Evolutionary conservation across 805 yeast species (phyloP).

Genomic region (Zygoascus ofunaensis): DNA sequence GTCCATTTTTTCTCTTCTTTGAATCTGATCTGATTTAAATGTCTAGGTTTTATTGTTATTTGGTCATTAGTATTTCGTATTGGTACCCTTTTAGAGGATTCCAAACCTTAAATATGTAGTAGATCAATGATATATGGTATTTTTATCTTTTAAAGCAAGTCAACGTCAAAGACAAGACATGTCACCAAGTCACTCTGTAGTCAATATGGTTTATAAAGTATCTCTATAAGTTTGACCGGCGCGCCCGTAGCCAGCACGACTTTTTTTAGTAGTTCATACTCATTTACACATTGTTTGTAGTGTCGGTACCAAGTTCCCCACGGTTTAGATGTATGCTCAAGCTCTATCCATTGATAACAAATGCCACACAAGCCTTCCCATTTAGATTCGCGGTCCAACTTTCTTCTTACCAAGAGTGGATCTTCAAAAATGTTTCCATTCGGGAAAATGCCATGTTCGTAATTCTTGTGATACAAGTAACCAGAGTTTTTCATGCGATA

Average conservation of each 20-base stretch:
- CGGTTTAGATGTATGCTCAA: conserved; percentile 17
- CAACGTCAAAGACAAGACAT: too few relatives aligned
- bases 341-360: conserved; percentile 21
- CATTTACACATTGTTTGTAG: conserved; percentile 20
- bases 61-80: too few relatives aligned
- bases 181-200: too few relatives aligned
- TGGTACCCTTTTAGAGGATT: not conserved
- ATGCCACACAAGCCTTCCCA: conserved; percentile 23
- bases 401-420: conserved; percentile 18
- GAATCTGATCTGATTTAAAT: too few relatives aligned
- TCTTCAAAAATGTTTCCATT: conserved; percentile 20
- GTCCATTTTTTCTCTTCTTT: too few relatives aligned
- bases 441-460: conserved; percentile 22
- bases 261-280: conserved; percentile 19
- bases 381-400: conserved; percentile 15
- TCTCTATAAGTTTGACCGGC: conserved; percentile 17
- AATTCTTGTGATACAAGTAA: conserved; percentile 21
- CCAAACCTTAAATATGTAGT: not conserved
- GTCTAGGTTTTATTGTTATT: too few relatives aligned
- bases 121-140: not conserved
- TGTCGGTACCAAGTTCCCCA: conserved; percentile 24
- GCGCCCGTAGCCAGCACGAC: conserved; percentile 17
- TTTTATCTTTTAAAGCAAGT: not conserved
- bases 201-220: conserved; percentile 12
- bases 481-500: conserved; percentile 18